Conservation (phyloP, 805 yeast genomes). For the Nakazawaea wyomingensis region DNA sequence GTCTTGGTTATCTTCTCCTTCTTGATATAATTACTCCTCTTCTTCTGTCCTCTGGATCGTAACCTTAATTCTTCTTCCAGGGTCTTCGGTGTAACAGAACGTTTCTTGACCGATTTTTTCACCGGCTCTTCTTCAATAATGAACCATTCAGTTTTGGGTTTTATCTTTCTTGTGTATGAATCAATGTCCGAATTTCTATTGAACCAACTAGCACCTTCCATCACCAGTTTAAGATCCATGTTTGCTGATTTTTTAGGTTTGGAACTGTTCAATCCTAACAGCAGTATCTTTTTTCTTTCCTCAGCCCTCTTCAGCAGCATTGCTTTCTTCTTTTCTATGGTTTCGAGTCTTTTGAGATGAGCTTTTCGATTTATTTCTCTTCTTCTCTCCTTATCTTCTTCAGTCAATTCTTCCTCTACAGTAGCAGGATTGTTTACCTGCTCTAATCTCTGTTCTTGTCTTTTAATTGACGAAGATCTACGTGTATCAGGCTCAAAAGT, state of each 20-base stretch:
- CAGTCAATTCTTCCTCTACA: background rate
- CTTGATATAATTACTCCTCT: background rate
- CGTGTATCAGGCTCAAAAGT: slow-evolving; percentile 13
- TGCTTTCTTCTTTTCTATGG: slow-evolving; percentile 2
- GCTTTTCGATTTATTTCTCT: background rate
- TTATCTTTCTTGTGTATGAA: slow-evolving; percentile 7
- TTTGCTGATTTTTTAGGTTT: background rate
- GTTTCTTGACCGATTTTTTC: background rate
- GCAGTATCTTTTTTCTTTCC: slow-evolving; percentile 8
- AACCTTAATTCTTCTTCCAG: slow-evolving; percentile 2
- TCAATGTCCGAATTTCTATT: slow-evolving; percentile 6
- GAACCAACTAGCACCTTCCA: slow-evolving; percentile 13
- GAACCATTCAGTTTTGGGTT: slow-evolving; percentile 9
- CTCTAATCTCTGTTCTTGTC: slow-evolving; percentile 1
- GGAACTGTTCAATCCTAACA: no score
- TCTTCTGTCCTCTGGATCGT: slow-evolving; percentile 4
- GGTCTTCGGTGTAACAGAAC: background rate
- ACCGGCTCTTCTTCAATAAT: slow-evolving; percentile 5
- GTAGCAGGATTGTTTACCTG: background rate
- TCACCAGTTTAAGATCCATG: background rate
- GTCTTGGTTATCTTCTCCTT: slow-evolving; percentile 3
- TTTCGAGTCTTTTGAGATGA: slow-evolving; percentile 1
- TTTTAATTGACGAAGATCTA: slow-evolving; percentile 15
- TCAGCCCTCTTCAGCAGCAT: background rate
- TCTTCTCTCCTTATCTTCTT: background rate